Evolutionary conservation across 192 early-diverging fungal species (phyloP).

Genomic region (Kappamyces sp.): DNA sequence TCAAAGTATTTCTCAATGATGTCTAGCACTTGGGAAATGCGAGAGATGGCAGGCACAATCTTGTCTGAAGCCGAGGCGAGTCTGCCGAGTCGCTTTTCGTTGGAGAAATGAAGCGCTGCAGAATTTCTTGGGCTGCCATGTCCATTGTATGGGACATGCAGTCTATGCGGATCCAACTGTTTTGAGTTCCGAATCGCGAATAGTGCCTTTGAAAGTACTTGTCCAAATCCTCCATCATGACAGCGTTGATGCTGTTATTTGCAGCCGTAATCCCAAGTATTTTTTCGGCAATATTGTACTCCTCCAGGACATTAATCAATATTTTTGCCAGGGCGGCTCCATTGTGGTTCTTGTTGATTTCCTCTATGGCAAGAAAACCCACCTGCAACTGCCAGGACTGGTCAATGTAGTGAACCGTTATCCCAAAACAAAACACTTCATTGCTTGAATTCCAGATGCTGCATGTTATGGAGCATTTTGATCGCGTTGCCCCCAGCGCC

Average conservation of each 20-base stretch:
- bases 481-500: not conserved
- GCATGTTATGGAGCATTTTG: slow-evolving; percentile 8
- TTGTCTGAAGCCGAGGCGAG: too few relatives aligned
- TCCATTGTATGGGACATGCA: slow-evolving; percentile 11
- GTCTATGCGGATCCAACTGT: slow-evolving; percentile 8
- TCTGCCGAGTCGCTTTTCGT: too few relatives aligned
- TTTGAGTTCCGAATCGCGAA: not conserved
- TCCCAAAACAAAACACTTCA: slow-evolving; percentile 1
- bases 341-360: not conserved
- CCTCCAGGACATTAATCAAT: slow-evolving; percentile 10
- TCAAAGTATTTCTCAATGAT: slow-evolving; percentile 2
- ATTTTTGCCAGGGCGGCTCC: not conserved
- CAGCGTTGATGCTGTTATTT: not conserved
- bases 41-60: too few relatives aligned
- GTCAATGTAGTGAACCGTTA: slow-evolving; percentile 12
- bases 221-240: not conserved
- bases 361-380: not conserved
- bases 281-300: not conserved
- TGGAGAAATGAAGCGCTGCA: not conserved
- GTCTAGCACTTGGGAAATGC: not conserved
- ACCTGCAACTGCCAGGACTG: not conserved
- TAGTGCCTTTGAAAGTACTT: not conserved
- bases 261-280: slow-evolving; percentile 1
- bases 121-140: slow-evolving; percentile 8
- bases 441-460: slow-evolving; percentile 7